Base-by-base conservation (phyloP, 179 eudicot genomes). In the Spergularia azorica region DNA sequence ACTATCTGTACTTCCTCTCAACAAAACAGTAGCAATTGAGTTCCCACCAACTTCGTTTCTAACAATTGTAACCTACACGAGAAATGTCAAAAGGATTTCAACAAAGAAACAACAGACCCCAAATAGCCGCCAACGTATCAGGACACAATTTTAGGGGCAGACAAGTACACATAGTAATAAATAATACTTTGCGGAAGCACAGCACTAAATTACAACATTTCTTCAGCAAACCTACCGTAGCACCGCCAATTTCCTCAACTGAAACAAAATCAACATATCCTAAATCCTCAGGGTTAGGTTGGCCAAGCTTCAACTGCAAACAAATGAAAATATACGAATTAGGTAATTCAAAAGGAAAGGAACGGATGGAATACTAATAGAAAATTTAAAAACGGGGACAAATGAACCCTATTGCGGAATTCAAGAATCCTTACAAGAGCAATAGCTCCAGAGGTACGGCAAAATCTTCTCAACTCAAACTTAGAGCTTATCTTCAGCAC, bases 1-100 rank as follows among this genome's bases (percentile, higher is more conserved):
- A 82, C 97, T 95, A 58, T 95, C 97, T 50, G 99, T 93, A 83
- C 99, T 95, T 83, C 94, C 98, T 72, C 98, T 86, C 71, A 95
- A 80, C 61, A 93, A 88, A 82, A 93, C 92, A 67, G 99, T 90
- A 26, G 96, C 75, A 9, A 95, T 84, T 32, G 99, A 91, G 82
- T 95, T 95, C 32, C 99, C 97, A 77, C 97, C 97, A 79, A 82
- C 92, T 85, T 95, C 99, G 78, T 93, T 95, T 86, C 87, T 90
- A 59, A 95, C 98, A 84, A 95, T 80, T 50, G 98, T 95, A 70
- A 95, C 98, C 98, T 95, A 50, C 12, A 9, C 13, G 58, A 56
- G 54, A 3, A 80, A 62, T 36, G 11, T 58, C 70, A 51, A 18
- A 41, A 48, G 64, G 56, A 79, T 70, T 17, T 69, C 20, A 59